Base-by-base conservation (phyloP, 176 grass and related monocot species). In the Puccinellia tenuiflora region DNA sequence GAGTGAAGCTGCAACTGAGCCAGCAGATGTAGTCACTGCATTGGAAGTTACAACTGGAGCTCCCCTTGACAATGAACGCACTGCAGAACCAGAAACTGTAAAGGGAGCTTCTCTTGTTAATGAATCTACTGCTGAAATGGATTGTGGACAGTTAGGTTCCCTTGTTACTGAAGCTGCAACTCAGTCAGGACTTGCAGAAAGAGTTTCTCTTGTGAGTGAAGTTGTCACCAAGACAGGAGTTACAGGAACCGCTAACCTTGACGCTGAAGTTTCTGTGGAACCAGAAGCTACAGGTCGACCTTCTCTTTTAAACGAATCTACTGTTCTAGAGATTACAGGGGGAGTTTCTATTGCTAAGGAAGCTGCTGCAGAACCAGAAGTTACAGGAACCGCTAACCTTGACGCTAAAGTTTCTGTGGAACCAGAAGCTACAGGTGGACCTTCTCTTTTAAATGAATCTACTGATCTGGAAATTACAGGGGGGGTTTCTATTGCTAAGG, bases 221-320 rank as follows among this genome's bases (percentile, higher is more conserved):
- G 42, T 18, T 67, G 53, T 48, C 21, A 29, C 39, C 13, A 30
- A 50, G 50, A 40, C 17, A 51, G 67, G 66, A 80, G 31, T 53
- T 40, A 33, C 45, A 45, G 54, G 73, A 45, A 21, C 30, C 3
- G 17, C 52, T 78, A 71, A 65, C 39, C 52, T 88, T 0, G 59
- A 52, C 63, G 56, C 47, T 74, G 77, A 64, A 71, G 65, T 43
- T 40, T 34, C 53, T 30, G 17, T 14, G n/a, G 64, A 68, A 78
- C 52, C 7, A 25, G 56, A 79, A 74, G 79, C 65, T 73, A 79
- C 37, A 74, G 35, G 37, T 20, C 30, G 12, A 33, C 67, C 72
- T 82, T 83, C 45, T 77, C 54, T 82, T 77, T 9, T 55, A 40
- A 75, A 78, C n/a, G 52, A 72, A 85, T 68, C 63, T 63, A 51